Conservation (phyloP, 2,329 filamentous ascomycete genomes). For the Aspergillus fumigatus region DNA sequence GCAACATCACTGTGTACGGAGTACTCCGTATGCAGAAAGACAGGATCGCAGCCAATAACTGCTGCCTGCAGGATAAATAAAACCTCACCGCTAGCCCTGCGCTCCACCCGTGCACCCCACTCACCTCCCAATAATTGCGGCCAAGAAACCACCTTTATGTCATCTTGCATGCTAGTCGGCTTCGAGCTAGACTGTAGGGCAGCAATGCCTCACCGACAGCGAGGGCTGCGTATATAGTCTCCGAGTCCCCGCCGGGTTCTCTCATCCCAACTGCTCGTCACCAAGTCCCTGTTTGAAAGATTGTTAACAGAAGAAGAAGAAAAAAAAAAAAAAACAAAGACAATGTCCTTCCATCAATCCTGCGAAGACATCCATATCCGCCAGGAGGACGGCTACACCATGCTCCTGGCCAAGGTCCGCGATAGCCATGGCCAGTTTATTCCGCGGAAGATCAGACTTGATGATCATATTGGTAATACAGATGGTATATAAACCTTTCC, state of each 20-base stretch:
- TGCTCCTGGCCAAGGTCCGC: constrained; percentile 9
- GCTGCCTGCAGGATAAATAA: neutral
- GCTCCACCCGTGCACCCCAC: neutral
- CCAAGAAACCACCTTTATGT: neutral
- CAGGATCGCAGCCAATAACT: neutral
- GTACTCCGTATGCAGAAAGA: too few species aligned
- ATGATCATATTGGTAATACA: constrained; percentile 15
- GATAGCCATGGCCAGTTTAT: constrained; percentile 3
- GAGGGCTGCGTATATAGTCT: neutral
- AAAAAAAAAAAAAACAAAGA: too few species aligned
- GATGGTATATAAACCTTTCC: constrained; percentile 8
- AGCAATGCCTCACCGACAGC: neutral
- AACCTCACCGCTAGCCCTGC: neutral
- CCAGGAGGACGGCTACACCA: constrained; percentile 7
- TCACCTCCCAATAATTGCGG: neutral
- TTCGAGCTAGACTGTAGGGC: neutral
- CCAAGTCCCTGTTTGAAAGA: too few species aligned
- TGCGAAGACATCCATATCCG: constrained; percentile 10
- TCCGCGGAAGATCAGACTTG: constrained; percentile 9
- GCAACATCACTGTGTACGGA: too few species aligned
- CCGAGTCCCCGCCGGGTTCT: neutral
- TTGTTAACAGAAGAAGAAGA: neutral
- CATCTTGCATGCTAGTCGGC: neutral
- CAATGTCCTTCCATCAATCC: constrained; percentile 14
- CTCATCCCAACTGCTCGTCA: neutral